Percentiles rank a stretch among this genome's conserved stretches.
These are phyloP conservation scores for Cutaneotrichosporon curvatum DNA, from an alignment of 1,284 basidiomycete species.

Conservation along the genomic window DNA sequence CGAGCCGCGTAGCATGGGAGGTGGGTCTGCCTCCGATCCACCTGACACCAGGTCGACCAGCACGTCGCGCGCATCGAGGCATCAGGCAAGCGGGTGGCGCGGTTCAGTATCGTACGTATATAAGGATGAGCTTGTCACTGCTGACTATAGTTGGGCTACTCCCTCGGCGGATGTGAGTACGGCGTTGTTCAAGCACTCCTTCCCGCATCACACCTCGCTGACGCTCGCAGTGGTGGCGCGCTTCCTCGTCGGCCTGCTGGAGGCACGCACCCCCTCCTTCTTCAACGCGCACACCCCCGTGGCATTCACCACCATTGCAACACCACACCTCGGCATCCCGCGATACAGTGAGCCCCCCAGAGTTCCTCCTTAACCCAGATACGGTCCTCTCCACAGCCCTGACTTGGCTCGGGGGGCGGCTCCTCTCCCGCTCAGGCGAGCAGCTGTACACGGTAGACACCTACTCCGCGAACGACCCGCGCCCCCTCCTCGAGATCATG, in stretches of 20 bases:
- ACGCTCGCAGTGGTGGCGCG: conserved; percentile 39
- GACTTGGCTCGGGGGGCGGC: conserved; percentile 59
- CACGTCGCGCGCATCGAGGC: conserved; percentile 29
- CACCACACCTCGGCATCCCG: conserved; percentile 38
- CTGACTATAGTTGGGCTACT: conserved; percentile 37
- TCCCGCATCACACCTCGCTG: neutral
- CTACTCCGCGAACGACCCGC: conserved; percentile 58
- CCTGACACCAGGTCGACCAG: conserved; percentile 30
- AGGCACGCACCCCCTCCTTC: conserved; percentile 39
- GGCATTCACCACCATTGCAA: conserved; percentile 39
- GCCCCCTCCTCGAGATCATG: conserved; percentile 73
- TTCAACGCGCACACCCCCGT: conserved; percentile 32
- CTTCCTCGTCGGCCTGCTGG: conserved; percentile 39
- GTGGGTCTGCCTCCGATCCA: conserved; percentile 15
- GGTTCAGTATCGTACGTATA: conserved; percentile 36
- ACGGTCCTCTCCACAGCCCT: conserved; percentile 56
- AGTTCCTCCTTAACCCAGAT: conserved; percentile 18
- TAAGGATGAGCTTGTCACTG: neutral
- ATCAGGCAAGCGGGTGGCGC: conserved; percentile 24
- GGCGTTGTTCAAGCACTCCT: no score
- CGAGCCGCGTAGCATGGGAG: conserved; percentile 40
- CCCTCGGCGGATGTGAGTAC: conserved; percentile 42
- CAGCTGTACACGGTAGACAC: conserved; percentile 70
- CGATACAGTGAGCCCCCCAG: conserved; percentile 30
- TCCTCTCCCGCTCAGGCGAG: conserved; percentile 77